Evolutionary conservation across 257 asterid species (phyloP).

Genomic region (Solanum chiquidenum): DNA sequence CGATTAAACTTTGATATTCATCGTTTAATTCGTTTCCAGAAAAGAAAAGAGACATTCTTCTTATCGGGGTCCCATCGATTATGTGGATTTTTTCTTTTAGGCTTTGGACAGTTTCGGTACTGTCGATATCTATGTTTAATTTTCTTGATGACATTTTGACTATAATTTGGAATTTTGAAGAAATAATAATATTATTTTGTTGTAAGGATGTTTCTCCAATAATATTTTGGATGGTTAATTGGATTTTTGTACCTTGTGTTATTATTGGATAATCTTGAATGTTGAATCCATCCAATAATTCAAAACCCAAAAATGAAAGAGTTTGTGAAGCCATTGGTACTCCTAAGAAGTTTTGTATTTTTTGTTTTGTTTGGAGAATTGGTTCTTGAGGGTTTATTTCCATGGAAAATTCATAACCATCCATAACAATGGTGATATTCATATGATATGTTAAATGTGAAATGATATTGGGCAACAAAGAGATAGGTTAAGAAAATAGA

Average conservation of each 20-base stretch:
- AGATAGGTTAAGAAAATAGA: neutral
- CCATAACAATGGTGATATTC: conserved; percentile 30
- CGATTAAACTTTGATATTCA: conserved; percentile 30
- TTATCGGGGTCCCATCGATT: conserved; percentile 50
- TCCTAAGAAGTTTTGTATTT: conserved; percentile 30
- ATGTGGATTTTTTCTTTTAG: conserved; percentile 75
- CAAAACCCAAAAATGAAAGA: conserved; percentile 45
- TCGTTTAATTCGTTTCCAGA: conserved; percentile 46
- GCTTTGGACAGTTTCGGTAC: conserved; percentile 50
- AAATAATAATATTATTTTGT: neutral
- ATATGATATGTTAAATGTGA: neutral
- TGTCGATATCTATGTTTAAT: conserved; percentile 29
- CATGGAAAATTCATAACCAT: conserved; percentile 27
- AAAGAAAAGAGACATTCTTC: conserved; percentile 40
- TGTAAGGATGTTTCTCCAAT: neutral
- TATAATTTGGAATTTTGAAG: conserved; percentile 15
- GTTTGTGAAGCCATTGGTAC: conserved; percentile 41
- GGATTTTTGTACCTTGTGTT: conserved; percentile 35
- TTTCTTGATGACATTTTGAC: conserved; percentile 37
- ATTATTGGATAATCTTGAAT: conserved; percentile 49
- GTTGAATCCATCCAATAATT: conserved; percentile 48
- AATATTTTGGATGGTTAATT: conserved; percentile 11
- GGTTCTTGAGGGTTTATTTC: conserved; percentile 45
- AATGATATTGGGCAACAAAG: neutral
- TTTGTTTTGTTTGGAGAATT: conserved; percentile 34